Base-by-base conservation (phyloP, 139 green algal species). In the Tetraselmis striata region DNA sequence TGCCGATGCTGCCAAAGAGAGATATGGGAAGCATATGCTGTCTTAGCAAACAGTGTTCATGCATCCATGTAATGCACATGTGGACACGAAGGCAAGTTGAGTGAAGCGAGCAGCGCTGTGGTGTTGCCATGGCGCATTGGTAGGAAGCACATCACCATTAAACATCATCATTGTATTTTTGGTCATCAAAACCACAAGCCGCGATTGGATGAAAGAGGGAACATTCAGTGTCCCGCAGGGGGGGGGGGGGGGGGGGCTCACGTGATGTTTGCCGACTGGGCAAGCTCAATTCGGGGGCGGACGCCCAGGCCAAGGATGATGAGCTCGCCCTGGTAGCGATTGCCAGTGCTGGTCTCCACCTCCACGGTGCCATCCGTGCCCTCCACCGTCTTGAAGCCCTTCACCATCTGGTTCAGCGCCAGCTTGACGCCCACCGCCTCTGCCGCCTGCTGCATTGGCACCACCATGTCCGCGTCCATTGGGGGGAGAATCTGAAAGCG, bases 401-500 rank as follows among this genome's bases (percentile, higher is more conserved):
- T 59, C 32, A 91, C 86, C 0, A 80, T 84, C 29, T 92, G 85
- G 5, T 84, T 82, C 77, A 91, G 77, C 30, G 80, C 74, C 74
- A 92, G 78, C 76, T 87, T 59, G 59, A 88, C 84, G 0, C 88
- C 88, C 59, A 86, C 84, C 25, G 79, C 25, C 2, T 45, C 45
- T 78, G 90, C 30, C 28, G 77, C 75, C 29, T 84, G 82, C 27
- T 90, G 85, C 28, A 89, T 58, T 5, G 86, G 83, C 77, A 85
- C 67, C 30, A 86, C 85, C 82, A 92, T 87, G 80, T 92, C 88
- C 0, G 78, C 32, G 76, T 92, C 88, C 76, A 86, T 84, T 1
- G 88, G 88, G 25, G 88, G 85, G 86, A 92, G 89, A 0, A 92
- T 83, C 88, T 92, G 83, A 0, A 32, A 0, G 31, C n/a, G n/a